phyloP scores from a whole-genome alignment of 768 basidiomycete genomes.

The Leccinum variicolor region DNA sequence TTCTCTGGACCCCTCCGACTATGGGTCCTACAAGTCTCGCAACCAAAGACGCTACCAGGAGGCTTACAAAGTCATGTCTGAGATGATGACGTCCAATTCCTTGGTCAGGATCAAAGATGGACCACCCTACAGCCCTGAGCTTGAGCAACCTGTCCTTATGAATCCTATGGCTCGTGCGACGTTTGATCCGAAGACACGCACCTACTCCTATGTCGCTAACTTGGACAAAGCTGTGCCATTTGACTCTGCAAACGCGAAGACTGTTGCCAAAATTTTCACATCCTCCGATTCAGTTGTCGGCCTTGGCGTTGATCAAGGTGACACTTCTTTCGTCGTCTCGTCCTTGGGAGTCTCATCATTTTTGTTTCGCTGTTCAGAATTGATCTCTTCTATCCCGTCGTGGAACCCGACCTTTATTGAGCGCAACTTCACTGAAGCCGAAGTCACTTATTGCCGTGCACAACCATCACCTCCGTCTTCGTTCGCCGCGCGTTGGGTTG shows the following conservation, averaged over 20 bases:
- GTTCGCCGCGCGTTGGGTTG: conserved; percentile 95
- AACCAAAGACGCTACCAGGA: conserved; percentile 64
- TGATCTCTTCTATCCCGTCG: conserved; percentile 90
- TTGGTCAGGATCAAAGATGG: conserved; percentile 94
- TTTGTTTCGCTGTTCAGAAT: conserved; percentile 47
- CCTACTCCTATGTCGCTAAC: conserved; percentile 74
- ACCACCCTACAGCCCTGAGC: conserved; percentile 82
- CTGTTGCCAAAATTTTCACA: conserved; percentile 45
- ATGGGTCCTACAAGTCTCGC: conserved; percentile 70
- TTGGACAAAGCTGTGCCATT: conserved; percentile 49
- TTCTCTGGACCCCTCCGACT: conserved; percentile 71
- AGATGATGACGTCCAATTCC: conserved; percentile 92
- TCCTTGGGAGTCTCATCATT: conserved; percentile 1
- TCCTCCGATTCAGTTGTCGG: conserved; percentile 54
- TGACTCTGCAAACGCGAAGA: conserved; percentile 66
- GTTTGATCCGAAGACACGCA: conserved; percentile 79
- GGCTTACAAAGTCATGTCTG: conserved; percentile 89
- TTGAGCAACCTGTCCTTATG: conserved; percentile 82
- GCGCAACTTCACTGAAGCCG: conserved; percentile 91
- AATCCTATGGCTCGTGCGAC: conserved; percentile 90
- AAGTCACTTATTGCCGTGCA: conserved; percentile 80
- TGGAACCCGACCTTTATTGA: conserved; percentile 82
- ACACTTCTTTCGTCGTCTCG: conserved; percentile 12
- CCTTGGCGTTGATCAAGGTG: conserved; percentile 88
- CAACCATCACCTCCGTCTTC: conserved; percentile 88